Evolutionary conservation across 805 yeast genomes (phyloP), one percentile per base, ranked within the genome.

Genomic region (Lipomyces orientalis): DNA sequence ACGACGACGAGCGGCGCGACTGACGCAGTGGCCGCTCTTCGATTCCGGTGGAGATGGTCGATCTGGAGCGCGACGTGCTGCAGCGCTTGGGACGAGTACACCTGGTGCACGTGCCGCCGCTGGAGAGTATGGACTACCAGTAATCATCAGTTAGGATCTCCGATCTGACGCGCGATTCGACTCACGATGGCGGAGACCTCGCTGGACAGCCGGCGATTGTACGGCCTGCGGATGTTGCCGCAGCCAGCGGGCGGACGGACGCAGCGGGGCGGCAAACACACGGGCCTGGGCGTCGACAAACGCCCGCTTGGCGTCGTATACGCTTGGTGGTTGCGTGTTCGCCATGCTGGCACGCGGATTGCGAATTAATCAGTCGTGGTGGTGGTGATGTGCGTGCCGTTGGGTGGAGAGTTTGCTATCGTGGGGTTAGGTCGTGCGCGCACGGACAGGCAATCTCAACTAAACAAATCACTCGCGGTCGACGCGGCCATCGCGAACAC

Each of bases 51-150:
- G 7, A 69, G 43, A 4, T 51, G 31, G 60, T 70, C 62, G 57
- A 69, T 46, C 54, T 69, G 72, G n/a, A 62, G 9, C 10, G 71
- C 70, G 12, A 67, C 71, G 46, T 69, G 71, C 58, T 67, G 70
- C 12, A 67, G 29, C 1, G 71, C 70, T 58, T 67, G 71, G 16
- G 59, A 10, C 25, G 72, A 69, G 19, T 39, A 65, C 8, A 60
- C 35, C 37, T 61, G 61, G 16, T 63, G 49, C 0, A 43, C 51
- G 22, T 64, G 61, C 37, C 54, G 49, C 19, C 65, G 54, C 56
- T 69, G 71, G 22, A 60, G n/a, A 5, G 43, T 22, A 22, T 68
- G 71, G 4, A 68, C 71, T 68, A 33, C 4, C 43, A 37, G 10
- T 37, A 35, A 51, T 43, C 12, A 29, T n/a, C 16, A 6, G 49